Evolutionary conservation across 495 filamentous ascomycete species (phyloP).

Genomic region (Penicillium ochrochloron): DNA sequence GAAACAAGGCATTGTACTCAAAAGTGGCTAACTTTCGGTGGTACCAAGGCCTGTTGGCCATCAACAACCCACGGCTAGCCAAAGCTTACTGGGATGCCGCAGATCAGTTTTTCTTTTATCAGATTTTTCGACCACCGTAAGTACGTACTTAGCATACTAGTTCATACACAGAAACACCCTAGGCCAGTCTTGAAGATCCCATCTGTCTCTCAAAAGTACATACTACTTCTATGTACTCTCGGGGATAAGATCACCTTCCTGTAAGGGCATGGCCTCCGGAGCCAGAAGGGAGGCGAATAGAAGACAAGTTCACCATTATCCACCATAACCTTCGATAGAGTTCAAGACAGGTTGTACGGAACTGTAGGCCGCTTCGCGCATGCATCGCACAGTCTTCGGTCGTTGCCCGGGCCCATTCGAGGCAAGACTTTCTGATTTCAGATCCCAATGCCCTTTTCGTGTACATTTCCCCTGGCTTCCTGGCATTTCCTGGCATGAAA

Average conservation of each 20-base stretch:
- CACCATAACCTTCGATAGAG: neutral
- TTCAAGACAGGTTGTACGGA: neutral
- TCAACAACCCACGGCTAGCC: neutral
- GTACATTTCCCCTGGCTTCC: too few relatives aligned
- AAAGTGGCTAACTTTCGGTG: neutral
- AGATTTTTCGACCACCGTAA: neutral
- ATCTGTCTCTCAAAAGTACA: neutral
- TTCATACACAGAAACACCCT: neutral
- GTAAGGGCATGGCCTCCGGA: slow-evolving; percentile 2
- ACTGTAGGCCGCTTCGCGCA: neutral
- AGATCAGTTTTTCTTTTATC: neutral
- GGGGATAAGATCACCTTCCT: neutral
- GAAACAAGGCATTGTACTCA: neutral
- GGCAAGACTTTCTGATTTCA: neutral
- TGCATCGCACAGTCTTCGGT: neutral
- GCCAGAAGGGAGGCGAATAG: neutral
- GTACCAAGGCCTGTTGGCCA: neutral
- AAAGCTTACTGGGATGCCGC: neutral
- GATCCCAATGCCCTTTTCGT: neutral
- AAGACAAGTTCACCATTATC: neutral
- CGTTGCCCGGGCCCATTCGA: neutral
- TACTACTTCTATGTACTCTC: neutral
- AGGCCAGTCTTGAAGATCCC: neutral
- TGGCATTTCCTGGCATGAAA: neutral
- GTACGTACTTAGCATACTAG: neutral